These are phyloP conservation scores for Phytophthora fragariaefolia DNA, from an alignment of 352 stramenopile genomes.

Conservation along the genomic window DNA sequence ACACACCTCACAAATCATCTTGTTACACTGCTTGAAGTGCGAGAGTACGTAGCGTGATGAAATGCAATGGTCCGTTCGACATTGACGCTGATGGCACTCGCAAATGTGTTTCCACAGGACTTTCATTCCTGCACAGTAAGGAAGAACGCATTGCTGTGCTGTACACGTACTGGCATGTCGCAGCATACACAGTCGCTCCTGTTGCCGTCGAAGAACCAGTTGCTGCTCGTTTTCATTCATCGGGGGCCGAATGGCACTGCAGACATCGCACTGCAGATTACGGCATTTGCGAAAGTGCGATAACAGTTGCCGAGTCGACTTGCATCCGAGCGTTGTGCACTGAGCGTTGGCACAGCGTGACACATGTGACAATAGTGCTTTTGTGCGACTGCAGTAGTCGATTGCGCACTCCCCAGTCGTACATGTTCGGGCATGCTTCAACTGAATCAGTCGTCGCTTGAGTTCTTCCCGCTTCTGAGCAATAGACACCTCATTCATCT, in stretches of 20 bases:
- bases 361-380: constrained; percentile 81
- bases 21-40: constrained; percentile 92
- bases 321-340: constrained; percentile 88
- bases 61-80: constrained; percentile 88
- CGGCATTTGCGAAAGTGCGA: constrained; percentile 90
- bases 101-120: constrained; percentile 92
- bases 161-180: constrained; percentile 86
- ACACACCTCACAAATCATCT: constrained; percentile 92
- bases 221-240: constrained; percentile 91
- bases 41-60: constrained; percentile 89
- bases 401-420: constrained; percentile 73
- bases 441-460: constrained; percentile 83
- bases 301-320: constrained; percentile 85
- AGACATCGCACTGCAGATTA: constrained; percentile 89
- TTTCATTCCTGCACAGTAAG: constrained; percentile 90
- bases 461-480: constrained; percentile 88
- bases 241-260: constrained; percentile 85
- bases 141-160: constrained; percentile 68
- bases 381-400: constrained; percentile 86
- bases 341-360: constrained; percentile 85
- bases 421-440: constrained; percentile 89
- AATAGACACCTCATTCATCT: constrained; percentile 83
- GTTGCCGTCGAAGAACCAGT: constrained; percentile 81
- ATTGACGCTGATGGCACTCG: constrained; percentile 89
- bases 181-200: constrained; percentile 89